A percentile compares a stretch with the other conserved stretches of the same genome.
Evolutionary conservation across 2,329 filamentous ascomycete genomes (phyloP).

Genomic region (Seiridium unicorne): DNA sequence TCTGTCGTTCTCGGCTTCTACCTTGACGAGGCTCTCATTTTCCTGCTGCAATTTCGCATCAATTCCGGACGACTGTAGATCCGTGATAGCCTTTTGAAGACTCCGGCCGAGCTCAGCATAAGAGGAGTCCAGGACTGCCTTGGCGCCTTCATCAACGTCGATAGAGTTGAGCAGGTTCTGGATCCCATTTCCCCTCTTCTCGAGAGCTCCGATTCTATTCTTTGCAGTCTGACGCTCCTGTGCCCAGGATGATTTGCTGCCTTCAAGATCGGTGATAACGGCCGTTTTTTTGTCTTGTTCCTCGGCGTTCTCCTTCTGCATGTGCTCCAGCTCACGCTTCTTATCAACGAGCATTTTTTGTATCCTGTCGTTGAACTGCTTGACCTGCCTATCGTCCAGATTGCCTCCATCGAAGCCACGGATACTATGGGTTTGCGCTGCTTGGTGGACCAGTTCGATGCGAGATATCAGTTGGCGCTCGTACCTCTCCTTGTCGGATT

Average conservation of each 20-base stretch:
- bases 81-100: conserved; percentile 61
- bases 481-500: conserved; percentile 84
- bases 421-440: conserved; percentile 74
- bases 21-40: conserved; percentile 61
- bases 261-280: conserved; percentile 70
- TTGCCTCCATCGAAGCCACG: conserved; percentile 76
- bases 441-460: conserved; percentile 72
- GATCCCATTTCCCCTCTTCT: conserved; percentile 64
- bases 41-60: conserved; percentile 69
- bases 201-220: conserved; percentile 70
- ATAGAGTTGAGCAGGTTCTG: conserved; percentile 72
- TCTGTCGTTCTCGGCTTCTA: conserved; percentile 71
- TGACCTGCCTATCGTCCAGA: conserved; percentile 70
- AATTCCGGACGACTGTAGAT: conserved; percentile 63
- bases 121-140: conserved; percentile 73
- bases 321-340: conserved; percentile 71
- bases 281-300: conserved; percentile 73
- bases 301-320: conserved; percentile 70
- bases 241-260: conserved; percentile 67
- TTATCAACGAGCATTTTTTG: conserved; percentile 75
- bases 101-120: conserved; percentile 66
- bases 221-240: conserved; percentile 74
- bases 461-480: conserved; percentile 75
- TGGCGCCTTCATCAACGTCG: conserved; percentile 80
- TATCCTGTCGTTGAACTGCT: conserved; percentile 75